Conservation (phyloP, 139 green algal genomes). For the Volvox reticuliferus region DNA sequence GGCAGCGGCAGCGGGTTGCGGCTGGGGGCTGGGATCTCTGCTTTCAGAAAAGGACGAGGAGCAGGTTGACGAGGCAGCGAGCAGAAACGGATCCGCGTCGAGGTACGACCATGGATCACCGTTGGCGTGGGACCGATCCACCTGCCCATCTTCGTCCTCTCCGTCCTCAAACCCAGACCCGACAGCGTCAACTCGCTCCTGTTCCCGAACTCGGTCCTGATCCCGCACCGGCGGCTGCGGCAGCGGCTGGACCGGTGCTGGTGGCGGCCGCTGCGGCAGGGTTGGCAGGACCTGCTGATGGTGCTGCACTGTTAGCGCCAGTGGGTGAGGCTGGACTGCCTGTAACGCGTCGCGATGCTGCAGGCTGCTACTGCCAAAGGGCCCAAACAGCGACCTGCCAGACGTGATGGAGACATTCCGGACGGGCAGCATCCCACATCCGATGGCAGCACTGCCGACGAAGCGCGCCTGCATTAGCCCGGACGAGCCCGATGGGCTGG, state of each 20-base stretch:
- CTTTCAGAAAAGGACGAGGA: background rate
- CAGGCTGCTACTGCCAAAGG: constrained; percentile 25
- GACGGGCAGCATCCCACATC: background rate
- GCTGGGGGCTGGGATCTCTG: background rate
- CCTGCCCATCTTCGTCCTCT: background rate
- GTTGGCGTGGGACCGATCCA: background rate
- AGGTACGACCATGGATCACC: background rate
- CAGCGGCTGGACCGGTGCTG: background rate
- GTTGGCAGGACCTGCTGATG: background rate
- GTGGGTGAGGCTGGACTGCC: background rate
- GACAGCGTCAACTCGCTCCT: background rate
- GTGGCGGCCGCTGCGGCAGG: background rate
- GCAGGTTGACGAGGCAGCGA: background rate
- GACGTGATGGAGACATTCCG: background rate
- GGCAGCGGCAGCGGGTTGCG: background rate
- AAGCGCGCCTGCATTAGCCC: background rate
- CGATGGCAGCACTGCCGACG: background rate
- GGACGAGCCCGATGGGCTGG: background rate
- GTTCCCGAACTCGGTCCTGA: background rate
- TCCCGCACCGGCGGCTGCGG: background rate
- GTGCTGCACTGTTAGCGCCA: constrained; percentile 3
- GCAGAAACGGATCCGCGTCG: background rate
- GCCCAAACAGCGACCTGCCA: constrained; percentile 3
- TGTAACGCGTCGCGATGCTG: constrained; percentile 8
- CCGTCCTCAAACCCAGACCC: background rate